phyloP scores from a whole-genome alignment of 1,284 basidiomycete species.

The Caloboletus firmus region DNA sequence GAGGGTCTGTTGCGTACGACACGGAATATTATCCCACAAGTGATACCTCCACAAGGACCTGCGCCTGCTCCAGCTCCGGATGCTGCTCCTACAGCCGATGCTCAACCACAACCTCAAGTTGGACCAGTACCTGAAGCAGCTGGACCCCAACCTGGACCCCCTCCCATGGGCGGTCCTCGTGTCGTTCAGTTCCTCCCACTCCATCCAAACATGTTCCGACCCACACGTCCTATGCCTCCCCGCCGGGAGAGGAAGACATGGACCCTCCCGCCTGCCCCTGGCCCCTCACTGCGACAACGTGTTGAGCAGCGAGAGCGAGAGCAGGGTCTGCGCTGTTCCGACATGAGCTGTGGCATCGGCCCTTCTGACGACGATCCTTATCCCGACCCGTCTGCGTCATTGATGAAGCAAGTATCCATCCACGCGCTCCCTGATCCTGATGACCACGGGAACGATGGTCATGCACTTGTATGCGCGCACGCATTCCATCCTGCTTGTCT shows the following conservation, averaged over 20 bases:
- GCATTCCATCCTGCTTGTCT: slow-evolving; percentile 69
- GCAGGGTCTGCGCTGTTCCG: slow-evolving; percentile 65
- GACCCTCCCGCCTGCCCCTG: slow-evolving; percentile 54
- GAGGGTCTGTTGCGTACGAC: slow-evolving; percentile 29
- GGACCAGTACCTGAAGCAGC: slow-evolving; percentile 4
- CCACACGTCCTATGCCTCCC: slow-evolving; percentile 33
- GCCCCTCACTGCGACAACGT: slow-evolving; percentile 64
- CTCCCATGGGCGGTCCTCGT: slow-evolving; percentile 11
- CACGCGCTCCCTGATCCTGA: slow-evolving; percentile 21
- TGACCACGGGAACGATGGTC: neutral
- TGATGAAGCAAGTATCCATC: slow-evolving; percentile 49
- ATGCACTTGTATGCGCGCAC: slow-evolving; percentile 52
- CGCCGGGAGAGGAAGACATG: slow-evolving; percentile 40
- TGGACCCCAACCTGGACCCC: slow-evolving; percentile 4
- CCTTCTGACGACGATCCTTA: slow-evolving; percentile 73
- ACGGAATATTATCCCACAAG: slow-evolving; percentile 26
- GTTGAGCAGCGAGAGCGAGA: slow-evolving; percentile 69
- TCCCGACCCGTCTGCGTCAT: slow-evolving; percentile 34
- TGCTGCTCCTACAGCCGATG: slow-evolving; percentile 2
- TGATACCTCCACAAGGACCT: slow-evolving; percentile 16
- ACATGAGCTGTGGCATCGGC: slow-evolving; percentile 68
- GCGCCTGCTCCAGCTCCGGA: neutral
- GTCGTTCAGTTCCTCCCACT: slow-evolving; percentile 18
- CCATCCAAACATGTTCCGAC: slow-evolving; percentile 28
- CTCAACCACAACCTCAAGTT: slow-evolving; percentile 13